Evolutionary conservation across 441 rosid species (phyloP).

Genomic region (Populus hybrid): DNA sequence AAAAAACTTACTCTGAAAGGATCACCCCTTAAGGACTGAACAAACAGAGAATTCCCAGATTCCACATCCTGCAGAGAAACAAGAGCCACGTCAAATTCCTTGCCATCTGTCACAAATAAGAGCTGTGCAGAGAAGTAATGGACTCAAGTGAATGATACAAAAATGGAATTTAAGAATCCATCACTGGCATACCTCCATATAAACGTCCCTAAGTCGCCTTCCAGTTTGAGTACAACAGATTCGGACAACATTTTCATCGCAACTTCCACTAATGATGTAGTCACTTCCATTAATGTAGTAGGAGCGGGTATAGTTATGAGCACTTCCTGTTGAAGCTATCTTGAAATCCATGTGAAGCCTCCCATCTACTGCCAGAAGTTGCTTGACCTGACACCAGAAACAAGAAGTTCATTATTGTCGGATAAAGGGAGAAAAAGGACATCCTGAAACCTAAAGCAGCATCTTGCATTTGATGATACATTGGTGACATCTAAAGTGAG

Average conservation of each 20-base stretch:
- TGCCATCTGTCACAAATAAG: neutral
- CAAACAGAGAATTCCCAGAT: conserved; percentile 67
- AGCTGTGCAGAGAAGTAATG: neutral
- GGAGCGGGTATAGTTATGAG: conserved; percentile 89
- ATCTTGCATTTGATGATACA: neutral
- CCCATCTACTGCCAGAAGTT: conserved; percentile 87
- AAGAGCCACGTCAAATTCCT: neutral
- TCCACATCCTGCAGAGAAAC: conserved; percentile 56
- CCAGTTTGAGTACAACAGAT: conserved; percentile 97
- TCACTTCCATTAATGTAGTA: conserved; percentile 95
- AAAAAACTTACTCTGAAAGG: conserved; percentile 72
- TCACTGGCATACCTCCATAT: conserved; percentile 60
- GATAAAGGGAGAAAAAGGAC: neutral
- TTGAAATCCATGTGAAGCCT: conserved; percentile 70
- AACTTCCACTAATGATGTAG: conserved; percentile 88
- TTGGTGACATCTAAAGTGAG: neutral
- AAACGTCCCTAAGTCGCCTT: conserved; percentile 85
- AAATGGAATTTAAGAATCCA: neutral
- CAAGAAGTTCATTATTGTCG: neutral
- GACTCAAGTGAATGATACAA: neutral
- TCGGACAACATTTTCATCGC: conserved; percentile 84
- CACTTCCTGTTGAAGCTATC: conserved; percentile 69
- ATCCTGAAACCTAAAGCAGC: neutral
- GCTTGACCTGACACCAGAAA: conserved; percentile 59
- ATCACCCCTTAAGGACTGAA: conserved; percentile 94